Percentiles rank a stretch among this genome's conserved stretches.
These are phyloP conservation scores for Athelia sp. DNA, from an alignment of 1,284 basidiomycete genomes.

Conservation along the genomic window DNA sequence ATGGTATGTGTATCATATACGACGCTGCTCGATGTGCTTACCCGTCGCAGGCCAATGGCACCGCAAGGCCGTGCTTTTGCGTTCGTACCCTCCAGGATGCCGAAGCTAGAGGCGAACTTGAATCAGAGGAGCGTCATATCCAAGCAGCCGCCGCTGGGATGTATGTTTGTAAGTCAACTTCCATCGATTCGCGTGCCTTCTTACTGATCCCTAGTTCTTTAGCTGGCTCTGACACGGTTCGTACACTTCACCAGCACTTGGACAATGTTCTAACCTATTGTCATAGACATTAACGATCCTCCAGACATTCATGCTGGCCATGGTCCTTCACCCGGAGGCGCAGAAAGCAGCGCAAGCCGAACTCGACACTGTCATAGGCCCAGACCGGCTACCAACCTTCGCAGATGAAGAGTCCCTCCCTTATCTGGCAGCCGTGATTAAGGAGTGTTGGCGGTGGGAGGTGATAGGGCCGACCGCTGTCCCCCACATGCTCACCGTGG, in stretches of 20 bases:
- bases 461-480: background rate
- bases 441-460: constrained; percentile 23
- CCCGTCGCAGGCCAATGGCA: background rate
- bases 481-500: constrained; percentile 3
- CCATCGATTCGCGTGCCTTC: background rate
- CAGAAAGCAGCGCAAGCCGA: constrained; percentile 15
- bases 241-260: background rate
- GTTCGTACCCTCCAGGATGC: constrained; percentile 2
- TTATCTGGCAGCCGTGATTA: constrained; percentile 13
- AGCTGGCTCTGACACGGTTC: constrained; percentile 19
- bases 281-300: constrained; percentile 32
- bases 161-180: constrained; percentile 8
- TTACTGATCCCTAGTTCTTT: constrained; percentile 1
- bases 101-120: background rate
- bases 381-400: constrained; percentile 14
- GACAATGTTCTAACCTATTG: background rate
- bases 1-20: background rate
- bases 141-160: constrained; percentile 15
- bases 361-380: constrained; percentile 14
- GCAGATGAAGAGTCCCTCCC: constrained; percentile 13
- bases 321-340: constrained; percentile 16
- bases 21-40: background rate
- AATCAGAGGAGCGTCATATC: constrained; percentile 11
- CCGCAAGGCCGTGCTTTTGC: background rate
- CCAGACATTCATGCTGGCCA: constrained; percentile 28